These are phyloP conservation scores for Ophiostoma triangulosporum DNA, from an alignment of 2,329 filamentous ascomycete species.

Conservation along the genomic window DNA sequence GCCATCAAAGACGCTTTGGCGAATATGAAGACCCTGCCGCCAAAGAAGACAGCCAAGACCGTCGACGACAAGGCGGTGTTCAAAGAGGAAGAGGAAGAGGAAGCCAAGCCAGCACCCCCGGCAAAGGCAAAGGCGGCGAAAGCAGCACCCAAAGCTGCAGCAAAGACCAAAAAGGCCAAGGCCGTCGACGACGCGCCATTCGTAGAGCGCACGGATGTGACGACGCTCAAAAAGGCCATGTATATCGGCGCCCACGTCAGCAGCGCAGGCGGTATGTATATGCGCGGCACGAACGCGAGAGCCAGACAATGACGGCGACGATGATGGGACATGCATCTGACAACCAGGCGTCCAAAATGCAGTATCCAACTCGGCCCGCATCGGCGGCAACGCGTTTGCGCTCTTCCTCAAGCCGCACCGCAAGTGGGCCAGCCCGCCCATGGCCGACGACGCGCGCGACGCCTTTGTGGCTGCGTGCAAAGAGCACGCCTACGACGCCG, in stretches of 20 bases:
- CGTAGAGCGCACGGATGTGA: slow-evolving; percentile 49
- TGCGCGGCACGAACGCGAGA: not conserved
- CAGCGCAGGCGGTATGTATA: slow-evolving; percentile 50
- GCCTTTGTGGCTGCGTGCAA: slow-evolving; percentile 58
- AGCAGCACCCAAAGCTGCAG: not conserved
- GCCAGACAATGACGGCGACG: no score
- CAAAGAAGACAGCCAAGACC: not conserved
- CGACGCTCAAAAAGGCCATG: slow-evolving; percentile 49
- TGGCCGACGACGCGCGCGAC: slow-evolving; percentile 52
- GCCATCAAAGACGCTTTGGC: not conserved
- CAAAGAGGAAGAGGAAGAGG: not conserved
- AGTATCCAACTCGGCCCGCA: slow-evolving; percentile 60
- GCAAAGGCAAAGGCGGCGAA: not conserved
- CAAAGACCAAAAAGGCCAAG: slow-evolving; percentile 27
- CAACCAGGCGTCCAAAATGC: slow-evolving; percentile 63
- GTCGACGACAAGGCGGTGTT: not conserved
- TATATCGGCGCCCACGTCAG: slow-evolving; percentile 89
- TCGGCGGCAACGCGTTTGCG: slow-evolving; percentile 86
- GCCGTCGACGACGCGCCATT: slow-evolving; percentile 34
- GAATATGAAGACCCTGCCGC: not conserved
- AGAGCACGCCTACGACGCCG: slow-evolving; percentile 56
- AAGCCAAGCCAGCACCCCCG: not conserved
- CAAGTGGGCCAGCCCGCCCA: slow-evolving; percentile 78
- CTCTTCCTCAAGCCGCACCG: slow-evolving; percentile 93
- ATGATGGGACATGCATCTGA: not conserved